phyloP scores from a whole-genome alignment of 83 land plant species.

The Isoetes engelmannii region DNA sequence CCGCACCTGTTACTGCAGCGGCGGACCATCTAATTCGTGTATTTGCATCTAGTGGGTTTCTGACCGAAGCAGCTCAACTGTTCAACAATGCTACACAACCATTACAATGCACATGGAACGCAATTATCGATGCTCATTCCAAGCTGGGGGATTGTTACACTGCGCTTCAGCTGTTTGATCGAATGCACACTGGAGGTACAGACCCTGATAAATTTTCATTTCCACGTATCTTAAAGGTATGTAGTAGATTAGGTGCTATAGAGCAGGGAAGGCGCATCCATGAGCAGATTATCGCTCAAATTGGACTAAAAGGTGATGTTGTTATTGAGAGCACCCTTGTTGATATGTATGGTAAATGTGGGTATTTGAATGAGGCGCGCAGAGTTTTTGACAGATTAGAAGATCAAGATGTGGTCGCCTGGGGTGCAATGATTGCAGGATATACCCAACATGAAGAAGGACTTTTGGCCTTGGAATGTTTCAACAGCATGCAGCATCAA shows the following conservation, averaged over 20 bases:
- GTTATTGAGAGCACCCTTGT: constrained; percentile 7
- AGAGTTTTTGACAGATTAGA: neutral
- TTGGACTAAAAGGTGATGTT: neutral
- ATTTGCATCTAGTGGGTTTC: no score
- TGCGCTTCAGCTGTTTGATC: no score
- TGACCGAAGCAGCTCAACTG: no score
- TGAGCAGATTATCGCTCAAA: neutral
- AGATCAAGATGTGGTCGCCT: neutral
- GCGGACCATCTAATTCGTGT: no score
- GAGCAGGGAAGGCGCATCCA: neutral
- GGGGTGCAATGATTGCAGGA: constrained; percentile 5
- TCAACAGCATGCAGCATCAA: constrained; percentile 2
- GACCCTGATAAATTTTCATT: no score
- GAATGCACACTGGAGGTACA: no score
- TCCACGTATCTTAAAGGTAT: neutral
- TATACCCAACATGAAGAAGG: constrained; percentile 2
- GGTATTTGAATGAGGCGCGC: neutral
- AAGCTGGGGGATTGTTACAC: no score
- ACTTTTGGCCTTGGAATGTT: constrained; percentile 18
- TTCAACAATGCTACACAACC: no score
- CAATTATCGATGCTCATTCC: no score
- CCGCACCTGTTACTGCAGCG: no score
- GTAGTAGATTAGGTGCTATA: neutral
- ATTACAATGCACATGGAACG: no score
- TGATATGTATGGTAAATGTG: neutral